Evolutionary conservation across 1,139 yeast genomes (phyloP), one percentile per base, ranked within the genome.

Genomic region (Lodderomyces beijingensis): DNA sequence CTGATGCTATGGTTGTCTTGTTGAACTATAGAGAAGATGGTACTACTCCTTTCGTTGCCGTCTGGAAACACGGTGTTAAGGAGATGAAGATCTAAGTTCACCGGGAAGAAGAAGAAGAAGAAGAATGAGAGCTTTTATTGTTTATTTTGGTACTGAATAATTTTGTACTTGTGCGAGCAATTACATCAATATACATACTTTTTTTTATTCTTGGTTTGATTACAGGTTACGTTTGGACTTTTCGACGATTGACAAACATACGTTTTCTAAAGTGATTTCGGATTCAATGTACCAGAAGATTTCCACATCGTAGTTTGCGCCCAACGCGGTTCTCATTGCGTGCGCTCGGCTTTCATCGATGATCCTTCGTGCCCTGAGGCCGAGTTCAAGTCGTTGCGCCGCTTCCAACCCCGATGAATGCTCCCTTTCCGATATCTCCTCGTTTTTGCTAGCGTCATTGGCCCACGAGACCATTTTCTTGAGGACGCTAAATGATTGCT

Each of bases 1-100:
- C 97, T 65, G 97, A 91, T 68, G 96, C 84, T 57, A 91, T 91
- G 98, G 72, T 91, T 62, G 89, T 87, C 53, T 80, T 91, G 68
- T 84, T 91, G 73, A 91, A 91, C 94, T 91, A 91, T 88, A 94
- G 99, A 75, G 98, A 91, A 76, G 97, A 91, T 63, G 99, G 98
- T 75, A 74, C 80, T 56, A 93, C 99, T 51, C 98, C 98, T 60
- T 93, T 62, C 75, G 93, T 91, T 60, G 87, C 89, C 51, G 79
- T 88, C 82, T 91, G 97, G 97, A 93, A 89, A 77, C 97, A 91
- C 70, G 98, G 97, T 79, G 80, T 86, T 50, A 73, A 67, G 55
- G 87, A 79, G 65, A 78, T 74, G 65, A 91, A 91, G 82, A 78
- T 88, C 76, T 89, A 87, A 19, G 21, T 19, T 7, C 10, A 8